Evolutionary conservation across 2,329 filamentous ascomycete species (phyloP), one percentile per base, ranked within the genome.

Genomic region (Leptoxyphium fumago): DNA sequence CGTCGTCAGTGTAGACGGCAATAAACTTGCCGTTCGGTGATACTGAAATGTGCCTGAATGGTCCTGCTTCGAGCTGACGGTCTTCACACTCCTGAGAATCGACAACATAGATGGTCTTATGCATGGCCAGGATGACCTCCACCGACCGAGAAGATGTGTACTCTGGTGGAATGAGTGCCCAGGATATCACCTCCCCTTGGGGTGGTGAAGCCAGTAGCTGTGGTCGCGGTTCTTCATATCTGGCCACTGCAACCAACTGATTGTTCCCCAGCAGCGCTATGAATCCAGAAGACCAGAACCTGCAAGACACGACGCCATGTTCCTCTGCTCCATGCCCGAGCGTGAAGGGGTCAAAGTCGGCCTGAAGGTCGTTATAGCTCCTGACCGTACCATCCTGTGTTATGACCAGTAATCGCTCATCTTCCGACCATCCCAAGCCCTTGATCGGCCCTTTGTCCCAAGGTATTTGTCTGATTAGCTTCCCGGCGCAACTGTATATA

Each of bases 341-440:
- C 1, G 84, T 88, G 63, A 96, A 98, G 46, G 94, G 88, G 13
- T 82, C 85, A 60, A 98, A 98, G 60, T 96, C 89, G 49, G 83
- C 85, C 61, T 94, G 84, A n/a, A 98, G 68, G 57, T 91, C 84
- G 61, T 87, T 79, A 59, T 88, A 95, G 62, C 86, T 91, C 47
- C 88, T 75, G 38, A 96, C 89, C 1, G 80, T 89, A 18, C 91
- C 91, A 58, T 98, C 89, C 43, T 83, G 77, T 9, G 87, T 85
- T 42, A 96, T 79, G 0, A 95, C 82, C 3, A 98, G 69, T 40
- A 98, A 73, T 59, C 84, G 82, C 70, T 98, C 91, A 51, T 95
- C 86, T 57, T 94, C 89, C 15, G 88, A 94, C 91, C 91, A 98
- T 29, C 91, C 91, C 15, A 98, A 72, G 2, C 85, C 87, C 61